Base-by-base conservation (phyloP, 768 basidiomycete genomes). In the Mycena kentingensis region DNA sequence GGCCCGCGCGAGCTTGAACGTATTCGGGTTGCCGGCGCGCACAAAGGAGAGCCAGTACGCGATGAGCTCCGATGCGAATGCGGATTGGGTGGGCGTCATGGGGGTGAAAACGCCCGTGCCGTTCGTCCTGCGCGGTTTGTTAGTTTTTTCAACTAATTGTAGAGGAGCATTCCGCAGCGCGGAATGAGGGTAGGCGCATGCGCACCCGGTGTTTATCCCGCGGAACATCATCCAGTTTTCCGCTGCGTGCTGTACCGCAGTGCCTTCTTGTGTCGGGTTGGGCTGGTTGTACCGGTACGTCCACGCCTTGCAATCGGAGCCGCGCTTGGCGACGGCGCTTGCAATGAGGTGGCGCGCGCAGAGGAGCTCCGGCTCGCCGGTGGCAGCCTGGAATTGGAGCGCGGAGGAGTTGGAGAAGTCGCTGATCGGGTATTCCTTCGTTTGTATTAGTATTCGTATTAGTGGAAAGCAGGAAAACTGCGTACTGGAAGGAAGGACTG, bases 171-270 rank as follows among this genome's bases (percentile, higher is more conserved):
- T 31, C 10, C 29, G 49, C 5, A 28, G 16, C 19, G 19, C 28
- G 2, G 2, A 10, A 28, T 8, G 24, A 19, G 10, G 21, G n/a
- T n/a, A n/a, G n/a, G n/a, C n/a, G n/a, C 8, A 6, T 11, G 59
- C 72, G 18, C 60, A 83, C 85, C 84, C 84, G 26, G 83, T 83
- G 51, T 79, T 79, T 2, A 73, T 77, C 1, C 85, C 84, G 19
- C 66, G 64, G 69, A 83, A 84, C 83, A 85, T 80, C 81, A 83
- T 84, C 79, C 80, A 84, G 59, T 85, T 84, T 62, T 83, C 84
- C 1, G 84, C 74, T 6, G 83, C 76, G 55, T 84, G 83, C 2
- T 46, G 64, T 1, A 80, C 77, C 8, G 45, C 67, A 1, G 63
- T 46, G 16, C 68, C 67, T 15, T 67, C 67, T 4, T 57, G 54